Conservation (phyloP, 1,284 basidiomycete genomes). For the Rhodotorula glutinis region DNA sequence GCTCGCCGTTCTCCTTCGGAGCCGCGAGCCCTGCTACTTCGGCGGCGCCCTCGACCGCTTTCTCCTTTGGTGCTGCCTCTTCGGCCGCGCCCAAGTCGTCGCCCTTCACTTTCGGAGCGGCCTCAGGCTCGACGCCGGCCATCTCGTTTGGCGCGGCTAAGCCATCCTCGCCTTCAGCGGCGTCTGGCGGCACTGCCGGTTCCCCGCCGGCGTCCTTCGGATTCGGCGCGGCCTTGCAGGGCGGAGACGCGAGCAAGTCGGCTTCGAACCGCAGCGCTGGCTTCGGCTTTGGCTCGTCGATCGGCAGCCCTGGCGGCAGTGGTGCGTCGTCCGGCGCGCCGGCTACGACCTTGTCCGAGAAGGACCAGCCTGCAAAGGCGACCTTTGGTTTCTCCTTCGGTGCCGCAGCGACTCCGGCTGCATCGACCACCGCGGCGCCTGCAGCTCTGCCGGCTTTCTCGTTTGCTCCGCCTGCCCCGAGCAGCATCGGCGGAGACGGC, state of each 20-base stretch:
- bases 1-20: conserved; percentile 9
- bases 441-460: neutral
- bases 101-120: conserved; percentile 8
- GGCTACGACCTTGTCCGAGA: neutral
- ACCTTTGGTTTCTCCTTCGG: conserved; percentile 21
- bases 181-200: conserved; percentile 27
- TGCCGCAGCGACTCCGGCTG: neutral
- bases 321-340: neutral
- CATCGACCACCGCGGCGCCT: neutral
- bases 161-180: conserved; percentile 21
- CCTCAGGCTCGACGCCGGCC: conserved; percentile 5
- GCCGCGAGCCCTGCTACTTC: neutral
- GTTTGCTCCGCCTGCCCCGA: neutral
- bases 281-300: conserved; percentile 4
- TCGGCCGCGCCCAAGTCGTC: conserved; percentile 12
- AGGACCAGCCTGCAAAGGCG: conserved; percentile 3
- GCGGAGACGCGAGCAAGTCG: conserved; percentile 26
- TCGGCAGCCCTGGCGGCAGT: neutral
- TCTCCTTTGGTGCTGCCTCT: conserved; percentile 1
- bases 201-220: conserved; percentile 28
- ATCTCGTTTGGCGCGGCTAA: conserved; percentile 6
- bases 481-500: neutral
- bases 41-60: neutral
- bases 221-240: conserved; percentile 33
- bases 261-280: conserved; percentile 8